These are phyloP conservation scores for Raphanus hybrid DNA, from an alignment of 441 rosid genomes.

Conservation along the genomic window DNA sequence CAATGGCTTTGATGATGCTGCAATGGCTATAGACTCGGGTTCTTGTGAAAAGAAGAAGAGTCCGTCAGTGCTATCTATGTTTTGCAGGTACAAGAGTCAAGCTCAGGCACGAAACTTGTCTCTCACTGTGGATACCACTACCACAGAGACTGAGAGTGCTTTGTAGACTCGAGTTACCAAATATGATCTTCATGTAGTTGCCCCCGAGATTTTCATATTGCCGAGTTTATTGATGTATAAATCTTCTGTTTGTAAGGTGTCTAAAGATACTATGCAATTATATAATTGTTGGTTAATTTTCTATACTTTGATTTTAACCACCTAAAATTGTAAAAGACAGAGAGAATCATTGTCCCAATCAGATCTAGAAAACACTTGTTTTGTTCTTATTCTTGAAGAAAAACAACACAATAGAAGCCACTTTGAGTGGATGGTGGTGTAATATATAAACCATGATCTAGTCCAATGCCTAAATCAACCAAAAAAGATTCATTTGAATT, in stretches of 20 bases:
- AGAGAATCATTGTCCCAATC: not conserved
- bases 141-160: conserved; percentile 5
- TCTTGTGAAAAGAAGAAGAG: conserved; percentile 32
- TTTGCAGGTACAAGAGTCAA: conserved; percentile 57
- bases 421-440: not conserved
- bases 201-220: too few relatives aligned
- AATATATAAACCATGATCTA: not conserved
- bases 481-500: too few relatives aligned
- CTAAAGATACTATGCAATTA: too few relatives aligned
- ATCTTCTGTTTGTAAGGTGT: too few relatives aligned
- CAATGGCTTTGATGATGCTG: conserved; percentile 24
- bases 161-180: conserved; percentile 1
- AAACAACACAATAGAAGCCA: not conserved
- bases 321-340: not conserved
- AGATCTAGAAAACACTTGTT: not conserved
- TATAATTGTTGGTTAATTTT: too few relatives aligned
- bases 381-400: too few relatives aligned
- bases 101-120: conserved; percentile 29
- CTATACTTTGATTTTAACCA: too few relatives aligned
- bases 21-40: conserved; percentile 42
- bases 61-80: conserved; percentile 53
- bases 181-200: conserved; percentile 11
- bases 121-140: not conserved
- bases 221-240: too few relatives aligned
- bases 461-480: too few relatives aligned